Evolutionary conservation across 331 rosid genomes (phyloP).

Genomic region (Erythrophleum ivorense): DNA sequence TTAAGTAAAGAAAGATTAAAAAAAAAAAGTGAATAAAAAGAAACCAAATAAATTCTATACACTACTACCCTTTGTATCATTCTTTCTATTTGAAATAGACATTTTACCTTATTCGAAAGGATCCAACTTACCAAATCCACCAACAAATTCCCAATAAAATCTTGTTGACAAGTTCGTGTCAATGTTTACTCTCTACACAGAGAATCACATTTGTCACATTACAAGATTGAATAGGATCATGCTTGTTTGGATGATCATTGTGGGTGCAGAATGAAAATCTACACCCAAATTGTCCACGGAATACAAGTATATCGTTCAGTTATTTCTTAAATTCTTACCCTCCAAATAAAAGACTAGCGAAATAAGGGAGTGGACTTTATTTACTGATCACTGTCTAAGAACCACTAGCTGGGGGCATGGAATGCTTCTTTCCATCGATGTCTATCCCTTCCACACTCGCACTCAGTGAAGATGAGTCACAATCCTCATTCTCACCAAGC

Average conservation of each 20-base stretch:
- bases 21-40: too few relatives aligned
- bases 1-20: too few relatives aligned
- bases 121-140: background rate
- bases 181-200: background rate
- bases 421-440: conserved; percentile 38
- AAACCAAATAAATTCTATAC: too few relatives aligned
- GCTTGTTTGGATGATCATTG: conserved; percentile 1
- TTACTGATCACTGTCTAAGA: conserved; percentile 44
- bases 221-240: conserved; percentile 15
- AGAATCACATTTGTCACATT: conserved; percentile 26
- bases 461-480: conserved; percentile 49
- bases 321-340: conserved; percentile 27
- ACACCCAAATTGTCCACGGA: conserved; percentile 29
- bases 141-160: background rate
- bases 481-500: conserved; percentile 31
- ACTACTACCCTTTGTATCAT: too few relatives aligned
- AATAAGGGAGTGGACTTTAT: conserved; percentile 43
- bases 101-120: too few relatives aligned
- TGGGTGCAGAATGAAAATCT: background rate
- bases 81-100: too few relatives aligned
- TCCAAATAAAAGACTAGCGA: conserved; percentile 13
- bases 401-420: conserved; percentile 49
- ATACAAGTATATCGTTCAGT: conserved; percentile 26
- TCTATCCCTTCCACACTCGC: conserved; percentile 56
- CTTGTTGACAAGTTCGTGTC: background rate